Evolutionary conservation across 225 moss, liverwort and hornwort genomes (phyloP), one percentile per base, ranked within the genome.

Genomic region (Pseudisothecium myosuroides): DNA sequence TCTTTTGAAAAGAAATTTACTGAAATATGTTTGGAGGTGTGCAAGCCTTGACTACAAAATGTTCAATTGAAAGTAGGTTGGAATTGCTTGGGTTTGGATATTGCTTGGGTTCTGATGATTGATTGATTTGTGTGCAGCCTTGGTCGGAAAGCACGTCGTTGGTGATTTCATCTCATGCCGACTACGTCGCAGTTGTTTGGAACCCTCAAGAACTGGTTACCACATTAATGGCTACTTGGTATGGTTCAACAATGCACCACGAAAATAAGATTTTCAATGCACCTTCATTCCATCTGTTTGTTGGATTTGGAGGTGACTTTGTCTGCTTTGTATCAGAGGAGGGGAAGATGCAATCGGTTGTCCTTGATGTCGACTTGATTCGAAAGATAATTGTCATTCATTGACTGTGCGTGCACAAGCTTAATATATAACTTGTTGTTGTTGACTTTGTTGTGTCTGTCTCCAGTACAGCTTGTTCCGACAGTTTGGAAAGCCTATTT

Each of bases 381-480:
- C 12, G 8, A 34, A 20, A 31, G 17, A 22, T n/a, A n/a, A n/a
- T 32, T 32, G 32, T 34, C 32, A 23, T 71, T 55, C 58, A 50
- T 84, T 71, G 17, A 72, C 41, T 41, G 27, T 39, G 39, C 31
- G 8, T 43, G 32, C 21, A 52, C 14, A 73, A 81, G 22, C 62
- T 45, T 32, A n/a, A n/a, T n/a, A 12, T 39, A 26, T 37, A 55
- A 56, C 77, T 39, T 17, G 1, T 78, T 69, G 72, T 88, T 69
- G 76, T 74, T 19, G 64, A 31, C 47, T 66, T 88, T 21, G 65
- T 76, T 69, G 15, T 85, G 56, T 69, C 3, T 82, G 58, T 55
- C 18, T 67, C 82, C 95, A 97, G 97, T 93, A 93, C 60, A 95
- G 97, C 89, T 96, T 97, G 87, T 96, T 96, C 78, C 91, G 94